A percentile compares a stretch with the other conserved stretches of the same genome.
These are phyloP conservation scores for Baeospora myosura DNA, from an alignment of 1,284 basidiomycete genomes.

Conservation along the genomic window DNA sequence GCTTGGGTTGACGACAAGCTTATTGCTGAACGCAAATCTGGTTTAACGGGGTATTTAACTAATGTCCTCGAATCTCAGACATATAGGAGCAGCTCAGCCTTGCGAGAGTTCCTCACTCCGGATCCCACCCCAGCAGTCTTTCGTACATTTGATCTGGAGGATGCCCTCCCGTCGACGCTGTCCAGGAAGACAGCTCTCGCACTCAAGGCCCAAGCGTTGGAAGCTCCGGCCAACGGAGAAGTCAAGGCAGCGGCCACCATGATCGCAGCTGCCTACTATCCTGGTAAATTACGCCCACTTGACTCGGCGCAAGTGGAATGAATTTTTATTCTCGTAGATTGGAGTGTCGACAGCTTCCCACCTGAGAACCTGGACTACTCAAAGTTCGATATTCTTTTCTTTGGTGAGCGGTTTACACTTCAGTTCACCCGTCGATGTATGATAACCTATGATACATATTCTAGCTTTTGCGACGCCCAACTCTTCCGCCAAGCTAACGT, in stretches of 20 bases:
- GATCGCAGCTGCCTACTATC: conserved; percentile 40
- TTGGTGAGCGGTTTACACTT: conserved; percentile 29
- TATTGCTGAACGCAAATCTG: conserved; percentile 44
- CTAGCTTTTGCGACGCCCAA: conserved; percentile 69
- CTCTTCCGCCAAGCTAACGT: conserved; percentile 46
- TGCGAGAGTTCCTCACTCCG: conserved; percentile 33
- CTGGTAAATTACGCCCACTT: conserved; percentile 16
- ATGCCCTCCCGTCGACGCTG: conserved; percentile 38
- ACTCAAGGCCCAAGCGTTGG: conserved; percentile 12
- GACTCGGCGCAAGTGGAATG: too few species aligned
- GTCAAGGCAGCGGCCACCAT: conserved; percentile 12
- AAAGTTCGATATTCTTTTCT: conserved; percentile 69
- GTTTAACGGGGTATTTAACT: conserved; percentile 36
- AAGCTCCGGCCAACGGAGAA: not conserved
- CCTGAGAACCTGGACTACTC: conserved; percentile 64
- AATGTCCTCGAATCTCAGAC: conserved; percentile 28
- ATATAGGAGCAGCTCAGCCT: conserved; percentile 24
- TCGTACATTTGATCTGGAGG: conserved; percentile 30
- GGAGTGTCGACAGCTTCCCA: conserved; percentile 50
- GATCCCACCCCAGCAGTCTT: conserved; percentile 16
- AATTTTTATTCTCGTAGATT: too few species aligned
- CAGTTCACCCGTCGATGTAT: too few species aligned
- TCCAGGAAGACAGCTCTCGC: conserved; percentile 34
- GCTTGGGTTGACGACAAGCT: conserved; percentile 48
- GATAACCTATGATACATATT: too few species aligned